phyloP scores from a whole-genome alignment of 306 rosid species.

The Trifolium repens region DNA sequence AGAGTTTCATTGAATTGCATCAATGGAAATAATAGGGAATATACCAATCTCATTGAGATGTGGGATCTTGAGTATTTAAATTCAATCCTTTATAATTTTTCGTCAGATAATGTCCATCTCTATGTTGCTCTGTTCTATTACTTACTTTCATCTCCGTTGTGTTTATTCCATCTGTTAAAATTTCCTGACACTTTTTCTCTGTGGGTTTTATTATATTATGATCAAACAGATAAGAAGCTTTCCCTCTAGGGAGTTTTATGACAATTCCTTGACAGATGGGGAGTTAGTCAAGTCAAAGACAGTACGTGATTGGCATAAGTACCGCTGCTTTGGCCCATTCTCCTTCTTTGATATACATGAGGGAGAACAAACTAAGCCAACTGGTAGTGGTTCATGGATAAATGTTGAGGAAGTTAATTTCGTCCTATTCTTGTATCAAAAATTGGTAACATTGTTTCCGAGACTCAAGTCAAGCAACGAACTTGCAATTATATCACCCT shows the following conservation, averaged over 20 bases:
- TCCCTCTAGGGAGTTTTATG: conserved; percentile 89
- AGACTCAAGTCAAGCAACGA: conserved; percentile 74
- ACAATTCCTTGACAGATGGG: conserved; percentile 77
- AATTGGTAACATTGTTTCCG: conserved; percentile 70
- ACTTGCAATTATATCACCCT: conserved; percentile 87
- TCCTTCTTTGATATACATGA: conserved; percentile 83
- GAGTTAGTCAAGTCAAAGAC: conserved; percentile 60
- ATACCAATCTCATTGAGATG: conserved; percentile 4
- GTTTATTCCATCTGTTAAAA: conserved; percentile 16
- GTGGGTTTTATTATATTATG: conserved; percentile 29
- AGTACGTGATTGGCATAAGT: conserved; percentile 73
- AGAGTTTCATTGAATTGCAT: conserved; percentile 6
- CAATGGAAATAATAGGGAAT: conserved; percentile 14
- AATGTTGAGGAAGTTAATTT: conserved; percentile 85
- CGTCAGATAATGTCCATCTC: not conserved
- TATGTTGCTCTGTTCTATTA: conserved; percentile 27
- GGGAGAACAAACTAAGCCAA: conserved; percentile 69
- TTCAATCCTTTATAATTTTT: conserved; percentile 20
- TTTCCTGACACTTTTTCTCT: conserved; percentile 9
- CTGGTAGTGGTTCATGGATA: conserved; percentile 82
- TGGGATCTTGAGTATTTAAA: conserved; percentile 1
- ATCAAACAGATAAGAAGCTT: conserved; percentile 81
- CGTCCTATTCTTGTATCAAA: conserved; percentile 75
- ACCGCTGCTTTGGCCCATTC: conserved; percentile 88
- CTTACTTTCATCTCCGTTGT: conserved; percentile 13